Evolutionary conservation across 768 basidiomycete species (phyloP).

Genomic region (Trametopsis cervina): DNA sequence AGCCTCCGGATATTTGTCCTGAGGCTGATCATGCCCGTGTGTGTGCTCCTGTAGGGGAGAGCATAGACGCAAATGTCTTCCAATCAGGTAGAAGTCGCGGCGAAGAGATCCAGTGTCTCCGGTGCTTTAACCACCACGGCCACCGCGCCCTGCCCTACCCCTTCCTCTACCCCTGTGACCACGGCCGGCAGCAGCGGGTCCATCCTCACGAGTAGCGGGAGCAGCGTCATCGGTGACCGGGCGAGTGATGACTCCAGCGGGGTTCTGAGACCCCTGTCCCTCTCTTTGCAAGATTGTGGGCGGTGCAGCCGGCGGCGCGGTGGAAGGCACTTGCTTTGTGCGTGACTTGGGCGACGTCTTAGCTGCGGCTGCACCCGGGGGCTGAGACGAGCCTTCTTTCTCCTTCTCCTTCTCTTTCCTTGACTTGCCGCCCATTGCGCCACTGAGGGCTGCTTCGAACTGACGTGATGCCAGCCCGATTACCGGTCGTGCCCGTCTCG

Average conservation of each 20-base stretch:
- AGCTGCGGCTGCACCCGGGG: neutral
- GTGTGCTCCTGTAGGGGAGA: no score
- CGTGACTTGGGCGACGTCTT: neutral
- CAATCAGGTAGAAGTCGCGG: no score
- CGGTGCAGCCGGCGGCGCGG: neutral
- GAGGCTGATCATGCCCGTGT: no score
- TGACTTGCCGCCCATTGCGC: conserved; percentile 31
- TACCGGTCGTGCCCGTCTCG: conserved; percentile 46
- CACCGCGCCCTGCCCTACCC: conserved; percentile 18
- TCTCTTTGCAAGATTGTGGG: conserved; percentile 4
- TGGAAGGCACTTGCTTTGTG: neutral
- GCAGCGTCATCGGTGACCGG: conserved; percentile 13
- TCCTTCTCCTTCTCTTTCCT: conserved; percentile 33
- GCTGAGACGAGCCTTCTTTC: conserved; percentile 8
- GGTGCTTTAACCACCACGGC: neutral
- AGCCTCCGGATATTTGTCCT: no score
- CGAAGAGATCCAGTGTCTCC: no score
- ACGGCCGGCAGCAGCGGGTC: conserved; percentile 1
- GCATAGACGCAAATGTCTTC: no score
- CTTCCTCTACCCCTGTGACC: conserved; percentile 9
- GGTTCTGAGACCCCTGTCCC: neutral
- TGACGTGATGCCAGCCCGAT: conserved; percentile 60
- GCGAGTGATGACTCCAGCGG: neutral
- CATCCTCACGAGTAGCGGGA: conserved; percentile 15
- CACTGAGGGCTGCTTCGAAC: conserved; percentile 66